Evolutionary conservation across 768 basidiomycete species (phyloP), one percentile per base, ranked within the genome.

Genomic region (Candolleomyces eurysporus): DNA sequence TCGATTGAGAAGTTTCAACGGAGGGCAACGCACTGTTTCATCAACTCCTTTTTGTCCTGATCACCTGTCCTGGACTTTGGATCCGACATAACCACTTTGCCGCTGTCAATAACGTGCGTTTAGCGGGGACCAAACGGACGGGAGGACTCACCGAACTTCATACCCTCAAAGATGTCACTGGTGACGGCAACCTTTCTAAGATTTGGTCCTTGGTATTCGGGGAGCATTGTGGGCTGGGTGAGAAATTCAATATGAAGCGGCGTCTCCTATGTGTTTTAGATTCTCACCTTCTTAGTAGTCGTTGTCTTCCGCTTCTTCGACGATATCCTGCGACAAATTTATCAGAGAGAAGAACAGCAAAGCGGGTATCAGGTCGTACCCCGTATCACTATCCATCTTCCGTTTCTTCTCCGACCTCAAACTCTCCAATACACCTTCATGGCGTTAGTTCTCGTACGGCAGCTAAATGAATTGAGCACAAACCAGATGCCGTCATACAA

Each of bases 61-160:
- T 86, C 84, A 8, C 84, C 84, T 1, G 81, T 87, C 65, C 75
- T 81, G 21, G 83, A 92, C 71, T 85, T 89, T 0, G 90, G 89
- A 70, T 92, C 89, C 4, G 89, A 85, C 63, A 86, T 80, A 4
- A 93, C 87, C 71, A 91, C 91, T 93, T 59, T 52, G 31, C n/a
- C 30, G 63, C 52, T 14, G 52, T 53, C 32, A 36, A 53, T 32
- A 31, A 64, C 56, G 49, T 51, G 57, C 45, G 40, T 46, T 48
- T 16, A 54, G 32, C 26, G 17, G 21, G 19, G 26, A 8, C 36
- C 36, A 36, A 36, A 36, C 36, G 36, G 36, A 36, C 36, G 36
- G 36, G 36, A 36, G 36, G 32, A 78, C 90, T 68, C 57, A 96
- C 96, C 87, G 69, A 98, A 96, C 57, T 81, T 90, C 75, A 88